These are phyloP conservation scores for Datisca glomerata DNA, from an alignment of 306 rosid species.

Conservation along the genomic window DNA sequence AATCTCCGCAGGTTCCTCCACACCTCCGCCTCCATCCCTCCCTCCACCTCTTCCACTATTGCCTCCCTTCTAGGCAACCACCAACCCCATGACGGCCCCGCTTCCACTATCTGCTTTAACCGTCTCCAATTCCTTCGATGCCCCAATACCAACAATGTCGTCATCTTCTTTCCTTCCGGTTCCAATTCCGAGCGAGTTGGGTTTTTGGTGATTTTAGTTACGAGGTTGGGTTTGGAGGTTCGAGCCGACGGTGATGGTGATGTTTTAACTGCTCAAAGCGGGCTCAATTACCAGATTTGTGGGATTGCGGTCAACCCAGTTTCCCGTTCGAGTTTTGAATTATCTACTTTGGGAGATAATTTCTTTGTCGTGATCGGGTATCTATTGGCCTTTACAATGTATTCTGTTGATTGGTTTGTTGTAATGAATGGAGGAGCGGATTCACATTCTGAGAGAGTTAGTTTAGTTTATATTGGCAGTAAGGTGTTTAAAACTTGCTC, in stretches of 20 bases:
- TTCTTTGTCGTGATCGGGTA: slow-evolving; percentile 30
- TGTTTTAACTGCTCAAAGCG: slow-evolving; percentile 15
- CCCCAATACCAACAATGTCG: slow-evolving; percentile 9
- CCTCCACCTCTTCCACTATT: slow-evolving; percentile 42
- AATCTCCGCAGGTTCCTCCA: slow-evolving; percentile 25
- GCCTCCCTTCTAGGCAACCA: slow-evolving; percentile 19
- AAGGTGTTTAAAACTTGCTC: slow-evolving; percentile 34
- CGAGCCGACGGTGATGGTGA: slow-evolving; percentile 6
- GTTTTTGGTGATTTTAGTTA: slow-evolving; percentile 17
- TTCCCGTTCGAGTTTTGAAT: slow-evolving; percentile 1
- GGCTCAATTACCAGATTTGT: slow-evolving; percentile 18
- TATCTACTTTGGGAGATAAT: background rate
- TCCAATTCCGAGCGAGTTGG: slow-evolving; percentile 35
- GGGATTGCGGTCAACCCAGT: slow-evolving; percentile 29
- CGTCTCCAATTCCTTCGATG: slow-evolving; percentile 30
- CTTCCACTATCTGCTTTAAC: slow-evolving; percentile 22
- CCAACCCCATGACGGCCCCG: slow-evolving; percentile 4
- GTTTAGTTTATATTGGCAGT: slow-evolving; percentile 25
- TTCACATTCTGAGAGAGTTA: slow-evolving; percentile 14
- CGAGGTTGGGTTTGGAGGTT: slow-evolving; percentile 10
- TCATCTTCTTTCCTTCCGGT: slow-evolving; percentile 53
- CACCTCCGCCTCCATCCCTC: slow-evolving; percentile 25
- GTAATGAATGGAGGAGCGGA: slow-evolving; percentile 11
- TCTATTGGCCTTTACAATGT: slow-evolving; percentile 32
- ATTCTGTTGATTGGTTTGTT: slow-evolving; percentile 48